Conservation (phyloP, 2,329 filamentous ascomycete genomes). For the Fusarium equiseti region DNA sequence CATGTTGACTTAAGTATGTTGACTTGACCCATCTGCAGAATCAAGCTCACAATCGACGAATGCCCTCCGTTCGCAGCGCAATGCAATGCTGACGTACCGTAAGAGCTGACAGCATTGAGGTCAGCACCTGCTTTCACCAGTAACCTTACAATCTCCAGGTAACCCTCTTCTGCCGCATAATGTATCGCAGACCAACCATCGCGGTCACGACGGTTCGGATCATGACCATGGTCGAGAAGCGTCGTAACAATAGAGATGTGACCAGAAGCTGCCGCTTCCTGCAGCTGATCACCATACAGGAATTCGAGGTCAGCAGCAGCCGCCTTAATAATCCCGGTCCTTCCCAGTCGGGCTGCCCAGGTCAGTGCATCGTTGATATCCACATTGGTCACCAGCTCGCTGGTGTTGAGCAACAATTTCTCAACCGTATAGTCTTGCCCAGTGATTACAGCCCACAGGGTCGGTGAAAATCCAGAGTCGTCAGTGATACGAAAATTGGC, state of each 20-base stretch:
- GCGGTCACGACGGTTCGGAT: neutral
- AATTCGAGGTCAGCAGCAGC: too few relatives aligned
- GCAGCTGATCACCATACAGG: neutral
- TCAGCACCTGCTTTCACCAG: neutral
- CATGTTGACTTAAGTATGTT: neutral
- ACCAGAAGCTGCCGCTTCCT: neutral
- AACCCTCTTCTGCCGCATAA: neutral
- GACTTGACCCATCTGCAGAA: rapidly evolving
- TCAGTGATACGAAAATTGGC: neutral
- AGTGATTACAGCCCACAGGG: neutral
- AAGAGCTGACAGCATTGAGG: neutral
- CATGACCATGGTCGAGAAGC: neutral
- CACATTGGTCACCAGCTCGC: too few relatives aligned
- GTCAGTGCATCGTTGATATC: neutral
- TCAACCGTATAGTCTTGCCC: neutral
- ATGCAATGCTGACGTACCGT: neutral
- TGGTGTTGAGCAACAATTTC: too few relatives aligned
- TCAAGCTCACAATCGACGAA: neutral
- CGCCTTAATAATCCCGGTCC: too few relatives aligned
- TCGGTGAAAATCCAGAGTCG: neutral
- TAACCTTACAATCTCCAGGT: neutral
- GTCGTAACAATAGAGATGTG: rapidly evolving
- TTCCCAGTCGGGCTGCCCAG: neutral
- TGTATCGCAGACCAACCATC: neutral
- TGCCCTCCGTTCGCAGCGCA: neutral